Percentiles rank a stretch among this genome's conserved stretches.
Conservation (phyloP, 164 flowering plant species). For the Tetracentron sinense region DNA sequence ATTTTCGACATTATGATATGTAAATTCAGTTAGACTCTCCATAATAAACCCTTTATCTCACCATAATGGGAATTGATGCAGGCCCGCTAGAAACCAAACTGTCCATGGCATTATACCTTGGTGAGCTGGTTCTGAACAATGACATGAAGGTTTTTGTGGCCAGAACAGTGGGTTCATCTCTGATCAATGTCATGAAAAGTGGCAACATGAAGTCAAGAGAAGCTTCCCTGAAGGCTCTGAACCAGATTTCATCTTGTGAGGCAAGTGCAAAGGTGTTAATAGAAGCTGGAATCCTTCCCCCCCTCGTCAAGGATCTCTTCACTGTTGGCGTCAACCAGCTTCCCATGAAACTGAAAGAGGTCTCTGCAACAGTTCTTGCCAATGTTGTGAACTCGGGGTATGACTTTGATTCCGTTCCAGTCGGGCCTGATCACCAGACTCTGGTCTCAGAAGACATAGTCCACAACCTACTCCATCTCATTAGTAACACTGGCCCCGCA, state of each 20-base stretch:
- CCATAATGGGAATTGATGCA: conserved; percentile 27
- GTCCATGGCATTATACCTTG: conserved; percentile 78
- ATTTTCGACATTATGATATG: no score
- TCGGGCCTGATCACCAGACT: conserved; percentile 73
- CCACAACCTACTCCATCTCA: conserved; percentile 81
- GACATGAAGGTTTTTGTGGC: conserved; percentile 85
- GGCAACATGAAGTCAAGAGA: conserved; percentile 66
- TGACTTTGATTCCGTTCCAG: conserved; percentile 58
- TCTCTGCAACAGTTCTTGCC: conserved; percentile 91
- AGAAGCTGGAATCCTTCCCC: conserved; percentile 84
- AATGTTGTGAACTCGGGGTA: conserved; percentile 70
- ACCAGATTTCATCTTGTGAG: conserved; percentile 84
- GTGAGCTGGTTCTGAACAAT: conserved; percentile 73
- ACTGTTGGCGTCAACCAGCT: conserved; percentile 71
- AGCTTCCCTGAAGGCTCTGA: conserved; percentile 80
- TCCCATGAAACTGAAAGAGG: conserved; percentile 82
- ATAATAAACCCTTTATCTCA: background rate
- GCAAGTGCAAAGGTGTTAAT: conserved; percentile 68
- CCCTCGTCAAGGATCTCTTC: conserved; percentile 82
- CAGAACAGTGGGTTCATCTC: conserved; percentile 61
- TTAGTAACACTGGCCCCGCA: conserved; percentile 95
- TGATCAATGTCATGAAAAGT: conserved; percentile 66
- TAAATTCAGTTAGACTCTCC: background rate
- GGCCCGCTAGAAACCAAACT: conserved; percentile 79
- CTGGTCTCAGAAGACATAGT: conserved; percentile 83